These are phyloP conservation scores for Marasmius tenuissimus DNA, from an alignment of 1,284 basidiomycete species.

Conservation along the genomic window DNA sequence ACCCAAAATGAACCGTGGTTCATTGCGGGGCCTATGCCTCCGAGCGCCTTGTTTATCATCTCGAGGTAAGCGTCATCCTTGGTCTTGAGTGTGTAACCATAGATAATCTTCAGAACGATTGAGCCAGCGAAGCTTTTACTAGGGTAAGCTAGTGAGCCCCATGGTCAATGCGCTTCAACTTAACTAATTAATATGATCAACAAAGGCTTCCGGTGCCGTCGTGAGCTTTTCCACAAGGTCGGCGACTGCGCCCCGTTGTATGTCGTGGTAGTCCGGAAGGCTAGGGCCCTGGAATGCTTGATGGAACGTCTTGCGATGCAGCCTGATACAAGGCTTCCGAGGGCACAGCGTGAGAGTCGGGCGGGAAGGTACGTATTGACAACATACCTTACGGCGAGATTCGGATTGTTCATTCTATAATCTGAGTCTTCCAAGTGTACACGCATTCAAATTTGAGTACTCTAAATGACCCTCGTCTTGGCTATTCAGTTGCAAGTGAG, in stretches of 20 bases:
- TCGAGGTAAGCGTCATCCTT: not conserved
- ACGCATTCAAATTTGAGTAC: no score
- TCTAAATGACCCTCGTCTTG: no score
- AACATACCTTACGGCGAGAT: no score
- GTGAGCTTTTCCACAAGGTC: not conserved
- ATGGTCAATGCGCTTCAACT: not conserved
- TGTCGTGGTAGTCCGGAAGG: not conserved
- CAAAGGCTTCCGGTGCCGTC: not conserved
- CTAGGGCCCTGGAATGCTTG: not conserved
- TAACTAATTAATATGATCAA: not conserved
- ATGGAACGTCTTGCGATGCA: not conserved
- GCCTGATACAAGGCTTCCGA: not conserved
- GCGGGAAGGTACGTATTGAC: no score
- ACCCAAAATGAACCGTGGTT: not conserved
- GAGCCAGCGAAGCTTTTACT: not conserved
- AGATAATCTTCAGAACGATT: not conserved
- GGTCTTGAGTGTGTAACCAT: not conserved
- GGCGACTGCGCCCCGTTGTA: not conserved
- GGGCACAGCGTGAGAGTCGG: no score
- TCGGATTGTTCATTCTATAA: no score
- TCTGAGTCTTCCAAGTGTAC: no score
- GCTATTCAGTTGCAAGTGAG: no score
- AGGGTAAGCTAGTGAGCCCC: not conserved
- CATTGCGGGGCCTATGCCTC: not conserved
- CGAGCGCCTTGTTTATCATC: not conserved